Evolutionary conservation across 495 filamentous ascomycete genomes (phyloP).

Genomic region (Aspergillus affinis): DNA sequence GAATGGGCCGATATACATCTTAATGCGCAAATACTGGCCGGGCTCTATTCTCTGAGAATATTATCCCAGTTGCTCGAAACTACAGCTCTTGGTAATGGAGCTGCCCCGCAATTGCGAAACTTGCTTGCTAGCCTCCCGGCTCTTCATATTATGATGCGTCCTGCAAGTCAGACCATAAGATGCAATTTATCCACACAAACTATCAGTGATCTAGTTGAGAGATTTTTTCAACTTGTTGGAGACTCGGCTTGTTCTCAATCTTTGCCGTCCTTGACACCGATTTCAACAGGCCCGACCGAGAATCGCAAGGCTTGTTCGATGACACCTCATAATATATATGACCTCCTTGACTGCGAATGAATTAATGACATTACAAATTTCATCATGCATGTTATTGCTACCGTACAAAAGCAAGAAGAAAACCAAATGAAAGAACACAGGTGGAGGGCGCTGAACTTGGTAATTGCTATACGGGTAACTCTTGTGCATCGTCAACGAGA

Average conservation of each 20-base stretch:
- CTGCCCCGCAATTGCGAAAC: slow-evolving; percentile 6
- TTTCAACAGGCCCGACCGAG: background rate
- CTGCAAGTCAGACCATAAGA: slow-evolving; percentile 21
- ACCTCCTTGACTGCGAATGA: background rate
- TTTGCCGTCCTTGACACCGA: background rate
- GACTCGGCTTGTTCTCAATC: background rate
- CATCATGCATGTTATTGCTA: background rate
- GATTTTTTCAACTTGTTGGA: slow-evolving; percentile 10
- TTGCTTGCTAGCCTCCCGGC: slow-evolving; percentile 31
- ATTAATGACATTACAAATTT: background rate
- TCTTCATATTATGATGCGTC: slow-evolving; percentile 32
- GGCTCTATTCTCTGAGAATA: slow-evolving; percentile 66
- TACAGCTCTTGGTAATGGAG: slow-evolving; percentile 2
- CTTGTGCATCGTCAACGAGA: slow-evolving; percentile 30
- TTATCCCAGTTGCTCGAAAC: slow-evolving; percentile 53
- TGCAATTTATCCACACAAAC: background rate
- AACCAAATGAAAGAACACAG: background rate
- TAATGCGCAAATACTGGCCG: slow-evolving; percentile 59
- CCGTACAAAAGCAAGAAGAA: background rate
- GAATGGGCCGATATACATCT: slow-evolving; percentile 66
- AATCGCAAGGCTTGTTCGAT: background rate
- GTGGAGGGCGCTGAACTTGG: background rate
- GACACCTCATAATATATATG: background rate
- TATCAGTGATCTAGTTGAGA: slow-evolving; percentile 14
- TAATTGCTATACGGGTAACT: background rate